These are phyloP conservation scores for Parietichytrium sp. DNA, from an alignment of 108 stramenopile species.

Conservation along the genomic window DNA sequence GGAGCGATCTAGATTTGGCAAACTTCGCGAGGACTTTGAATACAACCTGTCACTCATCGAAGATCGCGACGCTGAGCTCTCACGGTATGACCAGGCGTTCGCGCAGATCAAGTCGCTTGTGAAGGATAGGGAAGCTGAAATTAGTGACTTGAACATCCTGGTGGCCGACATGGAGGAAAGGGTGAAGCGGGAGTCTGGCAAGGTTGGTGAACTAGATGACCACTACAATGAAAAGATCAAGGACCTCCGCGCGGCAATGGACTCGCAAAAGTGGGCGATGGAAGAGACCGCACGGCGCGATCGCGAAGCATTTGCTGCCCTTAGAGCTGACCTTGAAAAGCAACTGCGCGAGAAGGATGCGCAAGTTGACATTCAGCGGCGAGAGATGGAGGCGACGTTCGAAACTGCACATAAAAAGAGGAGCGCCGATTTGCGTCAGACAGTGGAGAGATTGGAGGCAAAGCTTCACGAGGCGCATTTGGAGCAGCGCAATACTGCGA, in stretches of 20 bases:
- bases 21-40: slow-evolving; percentile 17
- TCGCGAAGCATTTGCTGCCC: slow-evolving; percentile 38
- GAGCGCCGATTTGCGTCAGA: slow-evolving; percentile 39
- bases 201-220: background rate
- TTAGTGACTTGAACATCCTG: background rate
- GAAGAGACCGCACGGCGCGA: slow-evolving; percentile 40
- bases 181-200: background rate
- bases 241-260: slow-evolving; percentile 44
- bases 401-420: slow-evolving; percentile 46
- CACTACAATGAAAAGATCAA: slow-evolving; percentile 38
- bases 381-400: slow-evolving; percentile 49
- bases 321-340: slow-evolving; percentile 39
- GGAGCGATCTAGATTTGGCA: background rate
- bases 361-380: slow-evolving; percentile 51
- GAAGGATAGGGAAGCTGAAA: background rate
- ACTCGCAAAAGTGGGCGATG: slow-evolving; percentile 40
- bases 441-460: too few relatives aligned
- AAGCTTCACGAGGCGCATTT: too few relatives aligned
- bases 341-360: slow-evolving; percentile 46
- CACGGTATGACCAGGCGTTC: background rate
- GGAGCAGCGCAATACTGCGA: background rate
- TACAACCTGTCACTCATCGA: slow-evolving; percentile 13
- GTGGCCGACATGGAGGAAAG: background rate
- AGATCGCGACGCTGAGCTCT: slow-evolving; percentile 3
- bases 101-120: background rate